Percentiles rank a stretch among this genome's conserved stretches.
These are phyloP conservation scores for Paramecium sexaurelia DNA, from an alignment of 73 alveolate species.

Conservation along the genomic window DNA sequence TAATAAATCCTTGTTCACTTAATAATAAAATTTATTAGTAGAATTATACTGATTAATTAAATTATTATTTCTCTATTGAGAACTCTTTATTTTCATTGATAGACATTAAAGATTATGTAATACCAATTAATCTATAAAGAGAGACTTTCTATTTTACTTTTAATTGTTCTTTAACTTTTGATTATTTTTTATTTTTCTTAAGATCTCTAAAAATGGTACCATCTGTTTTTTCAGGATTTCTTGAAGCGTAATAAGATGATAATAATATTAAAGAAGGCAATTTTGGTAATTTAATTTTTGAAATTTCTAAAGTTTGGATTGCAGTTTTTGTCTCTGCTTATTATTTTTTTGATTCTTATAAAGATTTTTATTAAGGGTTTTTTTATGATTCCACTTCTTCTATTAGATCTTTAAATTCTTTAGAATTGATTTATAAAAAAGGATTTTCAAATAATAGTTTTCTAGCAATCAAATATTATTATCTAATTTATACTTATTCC, in stretches of 20 bases:
- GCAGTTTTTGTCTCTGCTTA: constrained; percentile 12
- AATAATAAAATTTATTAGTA: neutral
- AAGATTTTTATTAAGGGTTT: neutral
- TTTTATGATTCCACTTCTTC: neutral
- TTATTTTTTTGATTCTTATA: neutral
- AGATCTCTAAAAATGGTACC: neutral
- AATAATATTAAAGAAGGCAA: neutral
- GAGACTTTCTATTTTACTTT: neutral
- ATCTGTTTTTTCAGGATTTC: constrained; percentile 60
- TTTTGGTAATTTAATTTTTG: constrained; percentile 28
- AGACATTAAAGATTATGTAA: constrained; percentile 12
- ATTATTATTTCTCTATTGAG: neutral
- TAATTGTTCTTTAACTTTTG: constrained; percentile 13
- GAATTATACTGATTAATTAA: neutral
- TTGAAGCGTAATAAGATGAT: constrained; percentile 17
- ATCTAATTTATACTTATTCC: neutral
- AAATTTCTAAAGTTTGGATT: neutral
- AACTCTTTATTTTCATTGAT: neutral
- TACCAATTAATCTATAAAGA: neutral
- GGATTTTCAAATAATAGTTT: constrained; percentile 14
- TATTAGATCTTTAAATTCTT: neutral
- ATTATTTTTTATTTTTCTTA: constrained; percentile 23
- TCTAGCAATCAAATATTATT: neutral
- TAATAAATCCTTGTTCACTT: constrained; percentile 4
- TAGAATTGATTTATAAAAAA: neutral